Conservation (phyloP, 805 yeast species). For the Lachancea dasiensis region DNA sequence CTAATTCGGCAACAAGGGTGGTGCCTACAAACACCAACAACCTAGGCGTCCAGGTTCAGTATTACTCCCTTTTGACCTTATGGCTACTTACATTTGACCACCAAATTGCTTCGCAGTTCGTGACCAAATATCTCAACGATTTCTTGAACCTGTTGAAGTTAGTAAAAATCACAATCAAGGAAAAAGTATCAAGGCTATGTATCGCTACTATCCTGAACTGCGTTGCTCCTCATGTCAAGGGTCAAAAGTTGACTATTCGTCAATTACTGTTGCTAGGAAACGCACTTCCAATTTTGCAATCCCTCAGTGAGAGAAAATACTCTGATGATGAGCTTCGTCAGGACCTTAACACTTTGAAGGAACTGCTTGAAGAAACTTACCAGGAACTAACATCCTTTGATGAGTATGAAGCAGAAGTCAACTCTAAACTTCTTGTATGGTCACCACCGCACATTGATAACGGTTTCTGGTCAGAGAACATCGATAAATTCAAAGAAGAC, state of each 20-base stretch:
- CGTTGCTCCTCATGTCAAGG: constrained; percentile 35
- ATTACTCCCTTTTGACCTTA: constrained; percentile 65
- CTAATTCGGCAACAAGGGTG: constrained; percentile 27
- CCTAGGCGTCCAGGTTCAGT: constrained; percentile 73
- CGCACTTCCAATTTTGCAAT: constrained; percentile 61
- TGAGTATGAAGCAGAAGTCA: constrained; percentile 81
- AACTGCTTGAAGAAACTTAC: constrained; percentile 63
- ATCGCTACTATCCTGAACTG: constrained; percentile 66
- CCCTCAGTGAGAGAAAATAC: constrained; percentile 82
- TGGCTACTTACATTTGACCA: constrained; percentile 82
- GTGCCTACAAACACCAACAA: constrained; percentile 34
- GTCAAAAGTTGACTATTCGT: constrained; percentile 49
- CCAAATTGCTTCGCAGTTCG: constrained; percentile 44
- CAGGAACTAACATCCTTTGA: constrained; percentile 84
- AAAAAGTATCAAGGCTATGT: constrained; percentile 83
- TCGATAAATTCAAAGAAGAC: constrained; percentile 65
- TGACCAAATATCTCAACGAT: constrained; percentile 48
- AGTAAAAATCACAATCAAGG: constrained; percentile 80
- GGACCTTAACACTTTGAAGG: constrained; percentile 58
- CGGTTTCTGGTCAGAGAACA: constrained; percentile 87
- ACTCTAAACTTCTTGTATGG: constrained; percentile 72
- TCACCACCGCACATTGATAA: constrained; percentile 88
- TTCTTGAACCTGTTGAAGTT: constrained; percentile 41
- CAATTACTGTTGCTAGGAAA: constrained; percentile 66
- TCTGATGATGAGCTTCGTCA: constrained; percentile 84